Evolutionary conservation across 495 filamentous ascomycete genomes (phyloP), one percentile per base, ranked within the genome.

Genomic region (Viridothelium virens): DNA sequence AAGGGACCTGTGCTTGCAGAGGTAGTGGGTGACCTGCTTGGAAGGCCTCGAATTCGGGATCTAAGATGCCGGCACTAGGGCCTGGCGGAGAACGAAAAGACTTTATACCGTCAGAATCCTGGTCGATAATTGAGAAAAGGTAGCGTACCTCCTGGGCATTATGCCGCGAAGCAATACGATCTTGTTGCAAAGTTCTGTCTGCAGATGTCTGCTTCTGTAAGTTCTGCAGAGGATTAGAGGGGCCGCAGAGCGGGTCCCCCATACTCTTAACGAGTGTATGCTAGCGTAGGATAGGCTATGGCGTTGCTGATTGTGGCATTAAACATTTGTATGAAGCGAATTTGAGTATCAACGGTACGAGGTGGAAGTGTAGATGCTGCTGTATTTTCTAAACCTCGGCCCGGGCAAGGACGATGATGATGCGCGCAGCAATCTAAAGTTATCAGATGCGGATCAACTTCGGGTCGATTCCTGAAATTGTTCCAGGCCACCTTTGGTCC

Each of bases 181-280:
- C 93, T 75, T 96, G 93, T 71, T 97, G 92, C 53, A 93, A 81
- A 4, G 88, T 87, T 18, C 89, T 82, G 74, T 97, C 91, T 59
- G 86, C 82, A 11, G 86, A 82, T 3, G 86, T 80, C 77, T 96
- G 92, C 70, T 92, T 89, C 70, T 91, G 84, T 70, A 96, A 88
- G 71, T 84, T 89, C 73, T 94, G 89, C 47, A 94, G 85, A 67
- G 91, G 86, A 77, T 92, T 96, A 11, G 92, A 92, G 34, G 93
- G 91, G 53, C 93, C 91, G 76, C 93, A 97, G 62, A 96, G 81
- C 66, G 82, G 82, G 74, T 95, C 91, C 61, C 87, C 81, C 92
- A 96, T 95, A 75, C 66, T 76, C 6, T 39, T n/a, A 33, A 33
- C 4, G 18, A 41, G 11, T 10, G 9, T 39, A 41, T 16, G 33